Evolutionary conservation across 306 rosid species (phyloP).

Genomic region (Psophocarpus tetragonolobus): DNA sequence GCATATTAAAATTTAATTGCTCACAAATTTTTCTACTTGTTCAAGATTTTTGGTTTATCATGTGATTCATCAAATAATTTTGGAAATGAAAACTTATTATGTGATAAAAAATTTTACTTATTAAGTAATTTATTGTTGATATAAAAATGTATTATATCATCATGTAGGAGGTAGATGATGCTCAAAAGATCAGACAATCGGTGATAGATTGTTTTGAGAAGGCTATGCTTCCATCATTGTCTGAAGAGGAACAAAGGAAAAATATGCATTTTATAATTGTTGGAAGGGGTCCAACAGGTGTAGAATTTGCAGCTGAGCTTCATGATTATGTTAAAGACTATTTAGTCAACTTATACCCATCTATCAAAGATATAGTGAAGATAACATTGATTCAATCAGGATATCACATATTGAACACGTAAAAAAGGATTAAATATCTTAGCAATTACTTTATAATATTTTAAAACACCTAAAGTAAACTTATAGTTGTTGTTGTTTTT

Average conservation of each 20-base stretch:
- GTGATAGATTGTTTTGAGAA: constrained; percentile 93
- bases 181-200: constrained; percentile 72
- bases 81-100: neutral
- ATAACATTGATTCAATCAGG: constrained; percentile 90
- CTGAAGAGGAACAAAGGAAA: constrained; percentile 69
- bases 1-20: neutral
- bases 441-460: neutral
- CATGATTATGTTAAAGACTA: constrained; percentile 83
- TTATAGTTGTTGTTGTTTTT: neutral
- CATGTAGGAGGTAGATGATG: constrained; percentile 86
- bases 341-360: constrained; percentile 68
- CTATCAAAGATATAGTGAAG: constrained; percentile 70
- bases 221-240: constrained; percentile 75
- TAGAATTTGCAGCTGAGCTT: constrained; percentile 97
- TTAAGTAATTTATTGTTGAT: neutral
- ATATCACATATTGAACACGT: constrained; percentile 94
- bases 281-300: constrained; percentile 98
- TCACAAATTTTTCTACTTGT: neutral
- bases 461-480: neutral
- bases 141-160: constrained; percentile 11
- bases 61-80: neutral
- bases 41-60: constrained; percentile 16
- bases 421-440: constrained; percentile 36
- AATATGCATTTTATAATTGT: constrained; percentile 94
- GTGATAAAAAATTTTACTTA: neutral